Base-by-base conservation (phyloP, 2,329 filamentous ascomycete species). In the Fusarium sarcochroum region DNA sequence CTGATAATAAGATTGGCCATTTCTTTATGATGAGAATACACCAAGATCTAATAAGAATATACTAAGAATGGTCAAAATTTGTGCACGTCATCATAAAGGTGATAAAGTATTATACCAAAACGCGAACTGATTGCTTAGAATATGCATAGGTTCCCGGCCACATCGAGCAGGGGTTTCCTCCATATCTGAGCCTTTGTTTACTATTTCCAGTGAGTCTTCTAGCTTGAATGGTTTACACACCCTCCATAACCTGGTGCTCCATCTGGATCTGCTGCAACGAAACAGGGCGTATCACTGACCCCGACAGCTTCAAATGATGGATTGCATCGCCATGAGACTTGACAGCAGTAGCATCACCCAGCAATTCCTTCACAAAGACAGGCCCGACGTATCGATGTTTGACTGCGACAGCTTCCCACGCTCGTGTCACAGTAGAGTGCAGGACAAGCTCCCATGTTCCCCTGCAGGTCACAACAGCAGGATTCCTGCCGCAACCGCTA, bases 291-390 rank as follows among this genome's bases (percentile, higher is more conserved):
- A 71, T 57, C 13, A 52, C 53, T 27, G 56, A 50, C 13, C 27
- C 48, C 15, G 52, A 66, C 44, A 72, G 62, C 30, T 38, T 49
- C 30, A 73, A 47, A 3, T 58, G 38, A 18, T 46, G 53, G 35
- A 73, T 70, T 5, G 65, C 67, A 54, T 71, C 69, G 6, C 61
- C 67, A 42, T 72, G 67, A 40, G 41, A 68, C n/a, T 45, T 58
- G 15, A 66, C 56, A 14, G 34, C 15, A 53, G n/a, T 49, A 38
- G 9, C 30, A 52, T 64, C 41, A 0, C 23, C 20, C 37, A 73
- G 47, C 38, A 35, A 9, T 58, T 71, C 66, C 32, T 58, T n/a
- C 7, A 54, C 27, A 18, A 67, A 10, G 17, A 44, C n/a, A 23
- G 56, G 32, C 40, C 47, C 30, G 20, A 42, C 37, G 21, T 23